Evolutionary conservation across 2,329 filamentous ascomycete genomes (phyloP).

Genomic region (Phialophora macrospora): DNA sequence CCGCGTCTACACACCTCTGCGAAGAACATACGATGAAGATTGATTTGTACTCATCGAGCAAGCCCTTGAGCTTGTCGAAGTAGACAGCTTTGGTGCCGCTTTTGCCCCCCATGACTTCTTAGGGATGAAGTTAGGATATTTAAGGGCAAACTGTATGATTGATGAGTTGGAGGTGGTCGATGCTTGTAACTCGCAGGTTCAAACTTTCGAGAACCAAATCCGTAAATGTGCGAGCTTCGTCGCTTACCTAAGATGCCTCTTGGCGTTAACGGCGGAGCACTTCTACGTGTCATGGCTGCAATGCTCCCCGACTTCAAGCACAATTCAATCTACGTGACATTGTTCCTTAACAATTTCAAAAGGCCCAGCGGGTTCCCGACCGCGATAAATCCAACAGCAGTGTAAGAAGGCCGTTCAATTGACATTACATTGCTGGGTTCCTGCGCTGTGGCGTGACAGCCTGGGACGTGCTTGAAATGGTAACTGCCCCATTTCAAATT

Average conservation of each 20-base stretch:
- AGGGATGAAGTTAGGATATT: conserved; percentile 94
- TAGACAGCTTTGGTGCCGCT: conserved; percentile 90
- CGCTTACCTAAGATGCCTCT: conserved; percentile 5
- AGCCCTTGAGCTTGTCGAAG: conserved; percentile 99
- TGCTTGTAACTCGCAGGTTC: conserved; percentile 3
- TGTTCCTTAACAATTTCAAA: neutral
- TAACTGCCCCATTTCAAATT: conserved; percentile 66
- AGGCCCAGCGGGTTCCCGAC: neutral
- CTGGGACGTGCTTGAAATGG: conserved; percentile 25
- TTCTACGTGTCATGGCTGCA: neutral
- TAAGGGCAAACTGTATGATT: conserved; percentile 68
- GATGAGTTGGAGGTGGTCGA: conserved; percentile 20
- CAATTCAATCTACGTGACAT: neutral
- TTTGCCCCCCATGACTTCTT: conserved; percentile 99
- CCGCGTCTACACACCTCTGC: neutral
- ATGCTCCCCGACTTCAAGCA: neutral
- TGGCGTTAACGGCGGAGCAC: conserved; percentile 23
- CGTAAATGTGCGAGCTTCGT: conserved; percentile 8
- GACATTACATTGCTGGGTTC: neutral
- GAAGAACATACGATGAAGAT: conserved; percentile 80
- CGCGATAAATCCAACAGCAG: neutral
- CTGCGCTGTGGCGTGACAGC: neutral
- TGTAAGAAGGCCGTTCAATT: neutral
- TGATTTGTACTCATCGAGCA: conserved; percentile 94
- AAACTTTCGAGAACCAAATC: conserved; percentile 12